Evolutionary conservation across 768 basidiomycete genomes (phyloP), one percentile per base, ranked within the genome.

Genomic region (Mycena albidolilacea): DNA sequence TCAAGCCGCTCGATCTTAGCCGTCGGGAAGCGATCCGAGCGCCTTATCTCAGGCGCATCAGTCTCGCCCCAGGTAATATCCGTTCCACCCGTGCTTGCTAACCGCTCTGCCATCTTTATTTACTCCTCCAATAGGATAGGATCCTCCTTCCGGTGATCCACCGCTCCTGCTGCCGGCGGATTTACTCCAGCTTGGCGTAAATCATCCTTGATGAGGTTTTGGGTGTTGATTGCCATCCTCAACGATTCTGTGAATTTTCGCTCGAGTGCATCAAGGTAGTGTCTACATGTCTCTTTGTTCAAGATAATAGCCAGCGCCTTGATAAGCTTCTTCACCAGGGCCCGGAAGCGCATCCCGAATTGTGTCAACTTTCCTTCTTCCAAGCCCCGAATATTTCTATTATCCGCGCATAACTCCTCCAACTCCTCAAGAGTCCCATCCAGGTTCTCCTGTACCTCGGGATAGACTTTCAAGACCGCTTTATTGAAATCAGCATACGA

Each of bases 81-180:
- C 0, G 67, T 46, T 3, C 44, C 52, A 7, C 61, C 71, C 30
- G 37, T 63, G n/a, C 12, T 55, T 10, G 71, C 66, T 3, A 72
- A 43, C 2, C 62, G 39, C 23, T 72, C 71, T 8, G 71, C 71
- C 71, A 72, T 72, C 19, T 67, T 63, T n/a, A 72, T 68, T 8
- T 68, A 30, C 17, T 72, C 71, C 11, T 67, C 60, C 10, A 72
- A 21, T 4, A 63, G 41, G 17, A 72, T 72, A 0, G 71, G 71
- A 19, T 72, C 67, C 41, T 72, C 71, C 35, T 68, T 72, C 7
- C 66, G 14, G 17, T 59, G 64, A 23, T 72, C 66, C 3, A 58
- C 59, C 10, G 39, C 35, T 37, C 41, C 38, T 17, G 21, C 37
- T 1, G 59, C 30, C 15, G 30, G 63, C 17, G 44, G 23, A 10